Conservation (phyloP, 2,329 filamentous ascomycete species). For the Ceratocystis harringtonii region DNA sequence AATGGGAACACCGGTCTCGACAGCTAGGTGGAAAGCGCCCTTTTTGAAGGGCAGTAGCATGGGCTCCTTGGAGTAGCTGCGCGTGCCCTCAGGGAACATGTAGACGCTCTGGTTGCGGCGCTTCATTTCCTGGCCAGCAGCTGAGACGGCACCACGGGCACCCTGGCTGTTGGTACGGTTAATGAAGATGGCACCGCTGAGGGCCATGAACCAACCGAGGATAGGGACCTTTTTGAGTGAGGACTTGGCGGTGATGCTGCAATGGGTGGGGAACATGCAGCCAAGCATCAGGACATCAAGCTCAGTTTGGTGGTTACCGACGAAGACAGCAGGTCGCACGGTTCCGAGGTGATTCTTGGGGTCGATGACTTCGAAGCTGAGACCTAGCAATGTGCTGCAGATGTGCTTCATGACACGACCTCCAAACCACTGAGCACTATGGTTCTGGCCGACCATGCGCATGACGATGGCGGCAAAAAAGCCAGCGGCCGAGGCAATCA, state of each 20-base stretch:
- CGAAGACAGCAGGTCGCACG: constrained; percentile 69
- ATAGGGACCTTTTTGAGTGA: constrained; percentile 66
- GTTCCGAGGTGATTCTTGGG: constrained; percentile 45
- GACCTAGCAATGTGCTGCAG: constrained; percentile 61
- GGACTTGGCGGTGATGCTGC: constrained; percentile 83
- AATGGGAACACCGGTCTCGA: constrained; percentile 86
- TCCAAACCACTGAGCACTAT: constrained; percentile 72
- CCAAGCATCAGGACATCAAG: constrained; percentile 89
- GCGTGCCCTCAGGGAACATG: constrained; percentile 85
- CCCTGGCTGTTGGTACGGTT: constrained; percentile 74
- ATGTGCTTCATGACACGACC: constrained; percentile 64
- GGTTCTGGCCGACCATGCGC: constrained; percentile 53
- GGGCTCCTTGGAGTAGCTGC: constrained; percentile 73
- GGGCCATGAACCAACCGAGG: constrained; percentile 84
- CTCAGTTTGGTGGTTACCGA: constrained; percentile 93
- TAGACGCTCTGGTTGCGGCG: constrained; percentile 59
- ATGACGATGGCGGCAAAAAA: constrained; percentile 59
- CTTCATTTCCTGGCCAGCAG: constrained; percentile 68
- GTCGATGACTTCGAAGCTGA: constrained; percentile 63
- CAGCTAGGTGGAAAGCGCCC: constrained; percentile 88
- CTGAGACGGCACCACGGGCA: constrained; percentile 70
- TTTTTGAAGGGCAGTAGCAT: constrained; percentile 93
- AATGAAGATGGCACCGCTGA: constrained; percentile 88
- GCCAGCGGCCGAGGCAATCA: constrained; percentile 53
- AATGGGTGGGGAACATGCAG: constrained; percentile 76